Conservation (phyloP, 495 filamentous ascomycete species). For the Penicillium silybi region DNA sequence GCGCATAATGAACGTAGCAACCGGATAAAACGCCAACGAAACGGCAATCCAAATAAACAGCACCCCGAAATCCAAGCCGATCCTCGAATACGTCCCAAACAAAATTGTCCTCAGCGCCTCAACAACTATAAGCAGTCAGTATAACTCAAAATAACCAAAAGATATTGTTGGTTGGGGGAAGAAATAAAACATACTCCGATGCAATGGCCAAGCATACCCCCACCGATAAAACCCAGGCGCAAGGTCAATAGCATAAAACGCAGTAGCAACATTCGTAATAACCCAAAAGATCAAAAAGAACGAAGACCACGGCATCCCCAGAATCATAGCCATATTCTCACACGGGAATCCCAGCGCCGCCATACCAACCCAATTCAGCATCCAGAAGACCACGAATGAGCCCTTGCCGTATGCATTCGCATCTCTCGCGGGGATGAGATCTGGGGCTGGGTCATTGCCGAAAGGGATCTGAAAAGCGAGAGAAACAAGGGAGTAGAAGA, state of each 20-base stretch:
- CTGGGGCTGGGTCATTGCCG: conserved; percentile 37
- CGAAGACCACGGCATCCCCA: conserved; percentile 63
- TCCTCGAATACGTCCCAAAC: conserved; percentile 59
- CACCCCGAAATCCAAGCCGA: conserved; percentile 63
- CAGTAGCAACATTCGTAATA: conserved; percentile 63
- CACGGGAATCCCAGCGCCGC: conserved; percentile 62
- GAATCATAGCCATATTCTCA: conserved; percentile 69
- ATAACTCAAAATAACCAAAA: conserved; percentile 3
- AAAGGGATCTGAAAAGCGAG: conserved; percentile 66
- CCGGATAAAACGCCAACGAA: conserved; percentile 55
- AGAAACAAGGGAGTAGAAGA: conserved; percentile 63
- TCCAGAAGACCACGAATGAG: conserved; percentile 69
- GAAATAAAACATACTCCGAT: conserved; percentile 44
- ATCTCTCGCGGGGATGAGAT: conserved; percentile 40
- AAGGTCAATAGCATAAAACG: conserved; percentile 60
- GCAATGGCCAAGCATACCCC: conserved; percentile 72
- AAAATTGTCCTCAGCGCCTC: conserved; percentile 58
- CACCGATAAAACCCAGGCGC: conserved; percentile 59
- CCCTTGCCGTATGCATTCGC: conserved; percentile 57
- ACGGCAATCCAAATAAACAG: conserved; percentile 58
- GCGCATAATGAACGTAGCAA: conserved; percentile 56
- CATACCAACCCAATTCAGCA: conserved; percentile 72
- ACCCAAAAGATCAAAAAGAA: conserved; percentile 77
- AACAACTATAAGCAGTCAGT: conserved; percentile 44
- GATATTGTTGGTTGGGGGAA: background rate